Evolutionary conservation across 1,284 basidiomycete species (phyloP).

Genomic region (Puccinia coronata): DNA sequence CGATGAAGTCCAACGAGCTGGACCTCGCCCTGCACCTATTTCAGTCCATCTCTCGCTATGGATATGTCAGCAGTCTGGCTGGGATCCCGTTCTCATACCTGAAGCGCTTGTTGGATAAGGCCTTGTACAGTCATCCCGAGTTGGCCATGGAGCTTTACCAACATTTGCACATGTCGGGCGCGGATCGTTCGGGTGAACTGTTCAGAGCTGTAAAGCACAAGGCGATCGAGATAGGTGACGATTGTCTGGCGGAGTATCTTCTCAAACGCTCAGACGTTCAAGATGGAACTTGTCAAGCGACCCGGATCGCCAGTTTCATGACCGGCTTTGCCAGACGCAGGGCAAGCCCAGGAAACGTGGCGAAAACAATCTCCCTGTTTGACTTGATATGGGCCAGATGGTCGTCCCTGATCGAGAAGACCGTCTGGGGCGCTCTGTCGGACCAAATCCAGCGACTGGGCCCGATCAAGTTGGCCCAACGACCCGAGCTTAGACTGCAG

Average conservation of each 20-base stretch:
- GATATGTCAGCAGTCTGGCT: slow-evolving; percentile 36
- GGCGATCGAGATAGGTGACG: slow-evolving; percentile 44
- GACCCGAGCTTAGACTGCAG: slow-evolving; percentile 13
- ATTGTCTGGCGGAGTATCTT: slow-evolving; percentile 24
- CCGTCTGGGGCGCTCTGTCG: slow-evolving; percentile 1
- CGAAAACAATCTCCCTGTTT: slow-evolving; percentile 33
- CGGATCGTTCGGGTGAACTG: slow-evolving; percentile 21
- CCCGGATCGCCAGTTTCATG: slow-evolving; percentile 20
- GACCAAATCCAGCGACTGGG: slow-evolving; percentile 20
- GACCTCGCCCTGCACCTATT: slow-evolving; percentile 31
- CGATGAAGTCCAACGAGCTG: slow-evolving; percentile 40
- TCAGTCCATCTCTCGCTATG: slow-evolving; percentile 40
- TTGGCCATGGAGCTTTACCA: slow-evolving; percentile 46
- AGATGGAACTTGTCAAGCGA: neutral
- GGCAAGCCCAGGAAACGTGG: slow-evolving; percentile 25
- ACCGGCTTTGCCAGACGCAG: slow-evolving; percentile 11
- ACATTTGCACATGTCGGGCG: slow-evolving; percentile 40
- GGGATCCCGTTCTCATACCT: slow-evolving; percentile 28
- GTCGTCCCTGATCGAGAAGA: neutral
- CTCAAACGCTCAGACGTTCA: slow-evolving; percentile 25
- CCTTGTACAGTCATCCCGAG: slow-evolving; percentile 31
- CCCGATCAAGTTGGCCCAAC: slow-evolving; percentile 20
- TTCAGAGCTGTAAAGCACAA: slow-evolving; percentile 35
- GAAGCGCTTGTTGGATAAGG: slow-evolving; percentile 25
- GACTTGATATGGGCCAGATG: slow-evolving; percentile 23